Evolutionary conservation across 192 early-diverging fungal species (phyloP).

Genomic region (Chytriomyces hyalinus): DNA sequence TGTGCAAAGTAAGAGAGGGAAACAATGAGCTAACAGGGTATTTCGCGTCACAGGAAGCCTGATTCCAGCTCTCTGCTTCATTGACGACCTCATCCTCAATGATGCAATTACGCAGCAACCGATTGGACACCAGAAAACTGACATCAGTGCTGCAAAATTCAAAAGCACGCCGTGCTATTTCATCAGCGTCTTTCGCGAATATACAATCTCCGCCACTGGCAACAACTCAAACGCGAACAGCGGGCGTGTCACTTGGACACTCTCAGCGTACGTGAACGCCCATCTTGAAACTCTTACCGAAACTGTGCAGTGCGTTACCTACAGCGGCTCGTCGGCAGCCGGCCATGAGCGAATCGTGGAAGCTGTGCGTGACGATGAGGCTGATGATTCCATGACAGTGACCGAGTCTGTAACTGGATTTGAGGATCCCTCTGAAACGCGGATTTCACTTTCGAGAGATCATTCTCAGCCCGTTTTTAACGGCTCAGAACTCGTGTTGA

Average conservation of each 20-base stretch:
- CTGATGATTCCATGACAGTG: not conserved
- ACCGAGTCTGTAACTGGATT: slow-evolving; percentile 11
- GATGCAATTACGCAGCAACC: not conserved
- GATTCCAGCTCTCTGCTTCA: slow-evolving; percentile 11
- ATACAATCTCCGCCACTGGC: not conserved
- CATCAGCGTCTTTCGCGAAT: slow-evolving; percentile 21
- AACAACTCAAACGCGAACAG: not conserved
- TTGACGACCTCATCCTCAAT: slow-evolving; percentile 8
- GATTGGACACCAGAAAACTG: slow-evolving; percentile 10
- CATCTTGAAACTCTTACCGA: slow-evolving; percentile 28
- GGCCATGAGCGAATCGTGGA: slow-evolving; percentile 12
- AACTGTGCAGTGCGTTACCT: not conserved
- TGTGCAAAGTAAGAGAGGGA: too few species aligned
- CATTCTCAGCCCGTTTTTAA: slow-evolving; percentile 1
- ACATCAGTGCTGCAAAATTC: slow-evolving; percentile 4
- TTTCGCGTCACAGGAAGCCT: not conserved
- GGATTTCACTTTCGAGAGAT: not conserved
- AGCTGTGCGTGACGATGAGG: slow-evolving; percentile 11
- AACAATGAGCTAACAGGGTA: too few species aligned
- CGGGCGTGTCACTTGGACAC: not conserved
- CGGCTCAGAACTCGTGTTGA: not conserved
- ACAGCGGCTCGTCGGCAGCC: not conserved
- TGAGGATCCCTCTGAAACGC: slow-evolving; percentile 3
- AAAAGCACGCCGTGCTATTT: slow-evolving; percentile 29
- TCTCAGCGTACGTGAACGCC: slow-evolving; percentile 14